Percentiles rank a stretch among this genome's conserved stretches.
These are phyloP conservation scores for Sonneratia caseolaris DNA, from an alignment of 345 rosid genomes.

Conservation along the genomic window DNA sequence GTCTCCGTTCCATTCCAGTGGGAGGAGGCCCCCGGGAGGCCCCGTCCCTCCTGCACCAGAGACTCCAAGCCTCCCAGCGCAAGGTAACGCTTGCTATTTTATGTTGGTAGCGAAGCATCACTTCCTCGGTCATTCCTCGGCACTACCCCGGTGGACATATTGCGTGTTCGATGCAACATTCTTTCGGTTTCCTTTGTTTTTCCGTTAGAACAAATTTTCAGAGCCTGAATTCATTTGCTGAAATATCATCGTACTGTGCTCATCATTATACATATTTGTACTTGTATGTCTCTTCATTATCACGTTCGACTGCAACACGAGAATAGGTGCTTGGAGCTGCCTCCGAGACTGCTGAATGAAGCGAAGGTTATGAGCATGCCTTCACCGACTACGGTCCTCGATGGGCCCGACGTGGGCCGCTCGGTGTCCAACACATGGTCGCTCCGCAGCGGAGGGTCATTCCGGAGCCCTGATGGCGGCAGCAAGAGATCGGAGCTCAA, in stretches of 20 bases:
- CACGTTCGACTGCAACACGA: neutral
- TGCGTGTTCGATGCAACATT: too few relatives aligned
- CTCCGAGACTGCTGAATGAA: slow-evolving; percentile 43
- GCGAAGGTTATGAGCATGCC: slow-evolving; percentile 20
- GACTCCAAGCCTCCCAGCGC: slow-evolving; percentile 15
- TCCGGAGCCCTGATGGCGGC: slow-evolving; percentile 16
- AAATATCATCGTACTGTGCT: too few relatives aligned
- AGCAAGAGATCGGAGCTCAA: slow-evolving; percentile 13
- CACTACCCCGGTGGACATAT: too few relatives aligned
- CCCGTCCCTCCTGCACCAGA: slow-evolving; percentile 27
- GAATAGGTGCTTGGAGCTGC: slow-evolving; percentile 38
- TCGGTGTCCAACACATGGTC: slow-evolving; percentile 25
- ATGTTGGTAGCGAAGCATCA: too few relatives aligned
- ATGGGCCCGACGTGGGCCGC: slow-evolving; percentile 38
- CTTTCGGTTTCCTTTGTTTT: too few relatives aligned
- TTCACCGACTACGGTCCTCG: slow-evolving; percentile 49
- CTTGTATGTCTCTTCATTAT: too few relatives aligned
- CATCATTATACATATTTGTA: too few relatives aligned
- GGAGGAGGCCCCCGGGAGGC: slow-evolving; percentile 95
- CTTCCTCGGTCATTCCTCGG: too few relatives aligned
- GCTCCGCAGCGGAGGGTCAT: slow-evolving; percentile 19
- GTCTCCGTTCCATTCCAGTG: slow-evolving; percentile 75
- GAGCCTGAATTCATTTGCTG: too few relatives aligned
- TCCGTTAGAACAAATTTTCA: too few relatives aligned
- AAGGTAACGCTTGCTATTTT: neutral